These are phyloP conservation scores for Leccinum broughii DNA, from an alignment of 768 basidiomycete species.

Conservation along the genomic window DNA sequence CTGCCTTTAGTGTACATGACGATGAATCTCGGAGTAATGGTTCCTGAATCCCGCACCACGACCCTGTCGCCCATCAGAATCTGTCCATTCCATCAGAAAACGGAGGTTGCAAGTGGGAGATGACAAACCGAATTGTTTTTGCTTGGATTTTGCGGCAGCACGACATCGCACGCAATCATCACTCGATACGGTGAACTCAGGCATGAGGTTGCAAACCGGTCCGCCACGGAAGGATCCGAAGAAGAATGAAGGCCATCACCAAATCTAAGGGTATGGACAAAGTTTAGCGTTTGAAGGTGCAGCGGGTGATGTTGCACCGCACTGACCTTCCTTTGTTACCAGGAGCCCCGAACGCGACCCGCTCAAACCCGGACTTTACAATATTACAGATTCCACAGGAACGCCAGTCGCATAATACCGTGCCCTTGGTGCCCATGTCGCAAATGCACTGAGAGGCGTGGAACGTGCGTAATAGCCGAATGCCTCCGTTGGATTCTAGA, in stretches of 20 bases:
- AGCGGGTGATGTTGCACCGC: slow-evolving; percentile 3
- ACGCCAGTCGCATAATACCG: slow-evolving; percentile 51
- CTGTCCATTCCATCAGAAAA: slow-evolving; percentile 38
- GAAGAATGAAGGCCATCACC: slow-evolving; percentile 67
- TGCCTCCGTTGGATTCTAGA: slow-evolving; percentile 36
- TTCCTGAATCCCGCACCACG: slow-evolving; percentile 54
- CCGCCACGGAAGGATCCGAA: slow-evolving; percentile 56
- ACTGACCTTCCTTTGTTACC: slow-evolving; percentile 57
- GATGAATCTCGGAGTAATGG: slow-evolving; percentile 57
- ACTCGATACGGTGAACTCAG: slow-evolving; percentile 66
- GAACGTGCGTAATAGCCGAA: slow-evolving; percentile 56
- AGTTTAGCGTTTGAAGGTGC: not conserved
- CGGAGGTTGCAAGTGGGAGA: slow-evolving; percentile 18
- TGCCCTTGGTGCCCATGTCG: slow-evolving; percentile 58
- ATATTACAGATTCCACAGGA: slow-evolving; percentile 68
- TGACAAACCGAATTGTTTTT: slow-evolving; percentile 29
- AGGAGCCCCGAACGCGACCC: slow-evolving; percentile 55
- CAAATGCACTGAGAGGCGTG: slow-evolving; percentile 69
- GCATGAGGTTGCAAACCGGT: slow-evolving; percentile 64
- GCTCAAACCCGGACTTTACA: slow-evolving; percentile 55
- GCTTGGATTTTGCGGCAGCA: slow-evolving; percentile 36
- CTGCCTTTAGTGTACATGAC: slow-evolving; percentile 54
- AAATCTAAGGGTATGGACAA: slow-evolving; percentile 38
- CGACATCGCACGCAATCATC: slow-evolving; percentile 59
- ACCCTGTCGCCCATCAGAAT: slow-evolving; percentile 49